Evolutionary conservation across 768 basidiomycete species (phyloP), one percentile per base, ranked within the genome.

Genomic region (Auriculariales sp.): DNA sequence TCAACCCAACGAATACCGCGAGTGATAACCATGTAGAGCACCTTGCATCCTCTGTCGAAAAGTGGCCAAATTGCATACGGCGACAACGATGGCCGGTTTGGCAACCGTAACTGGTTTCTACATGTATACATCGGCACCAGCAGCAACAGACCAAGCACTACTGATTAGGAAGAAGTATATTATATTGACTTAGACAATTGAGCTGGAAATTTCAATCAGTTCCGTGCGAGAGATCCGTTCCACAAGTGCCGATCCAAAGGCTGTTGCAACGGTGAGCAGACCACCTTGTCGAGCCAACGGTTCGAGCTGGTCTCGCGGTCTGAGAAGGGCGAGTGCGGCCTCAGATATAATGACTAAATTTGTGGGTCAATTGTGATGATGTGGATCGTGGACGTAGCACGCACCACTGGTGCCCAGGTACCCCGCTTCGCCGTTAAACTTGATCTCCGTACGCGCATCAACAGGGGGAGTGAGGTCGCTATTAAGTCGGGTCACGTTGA

Each of bases 371-470:
- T n/a, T n/a, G n/a, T n/a, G n/a, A n/a, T n/a, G n/a, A n/a, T n/a
- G n/a, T n/a, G n/a, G n/a, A n/a, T n/a, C n/a, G n/a, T n/a, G n/a
- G n/a, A n/a, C n/a, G n/a, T n/a, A n/a, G n/a, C 14, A 29, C 48
- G 28, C 61, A 78, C 79, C 59, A 7, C 81, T 62, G 15, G 79
- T 77, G 3, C 75, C 64, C 2, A 66, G 58, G 62, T 87, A 88
- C 3, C 87, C 83, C 6, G 90, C 85, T 58, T 92, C 90, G 6
- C 86, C 87, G 29, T 75, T 65, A 1, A 78, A 82, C 45, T 68
- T 72, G 54, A 89, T 68, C 3, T 69, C 71, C 4, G 78, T 79
- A 57, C 81, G 73, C 25, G 80, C 79, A 36, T 77, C n/a, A n/a
- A n/a, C n/a, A n/a, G n/a, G 62, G 14, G 76, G 57, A 31, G 64